phyloP scores from a whole-genome alignment of 1,139 yeast species.

The Magnusiomyces tetraspermus region DNA sequence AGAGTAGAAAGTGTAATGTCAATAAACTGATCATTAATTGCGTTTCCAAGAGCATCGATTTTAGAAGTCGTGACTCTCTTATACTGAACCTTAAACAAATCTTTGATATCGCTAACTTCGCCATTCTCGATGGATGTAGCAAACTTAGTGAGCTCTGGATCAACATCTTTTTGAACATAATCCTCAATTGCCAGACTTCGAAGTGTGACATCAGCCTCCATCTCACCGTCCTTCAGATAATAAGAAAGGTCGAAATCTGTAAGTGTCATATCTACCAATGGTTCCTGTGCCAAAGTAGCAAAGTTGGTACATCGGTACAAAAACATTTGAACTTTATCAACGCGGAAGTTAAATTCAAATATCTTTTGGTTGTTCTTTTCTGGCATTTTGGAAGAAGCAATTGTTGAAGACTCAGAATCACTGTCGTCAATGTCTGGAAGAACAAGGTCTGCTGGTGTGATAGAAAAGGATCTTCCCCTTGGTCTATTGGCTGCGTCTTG shows the following conservation, averaged over 20 bases:
- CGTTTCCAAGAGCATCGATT: slow-evolving; percentile 12
- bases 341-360: slow-evolving; percentile 62
- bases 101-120: slow-evolving; percentile 29
- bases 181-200: slow-evolving; percentile 65
- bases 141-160: slow-evolving; percentile 57
- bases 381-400: not conserved
- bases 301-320: slow-evolving; percentile 61
- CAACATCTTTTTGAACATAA: slow-evolving; percentile 55
- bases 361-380: slow-evolving; percentile 41
- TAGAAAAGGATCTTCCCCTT: not conserved
- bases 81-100: slow-evolving; percentile 57
- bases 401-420: slow-evolving; percentile 6
- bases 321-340: slow-evolving; percentile 53
- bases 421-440: not conserved
- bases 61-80: slow-evolving; percentile 26
- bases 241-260: slow-evolving; percentile 54
- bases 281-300: slow-evolving; percentile 51
- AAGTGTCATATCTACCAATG: slow-evolving; percentile 63
- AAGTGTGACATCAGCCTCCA: slow-evolving; percentile 58
- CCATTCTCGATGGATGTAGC: slow-evolving; percentile 54
- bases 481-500: not conserved
- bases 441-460: not conserved
- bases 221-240: slow-evolving; percentile 48
- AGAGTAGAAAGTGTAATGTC: slow-evolving; percentile 73
- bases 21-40: slow-evolving; percentile 66